Conservation (phyloP, 768 basidiomycete genomes). For the Cubamyces lactineus region DNA sequence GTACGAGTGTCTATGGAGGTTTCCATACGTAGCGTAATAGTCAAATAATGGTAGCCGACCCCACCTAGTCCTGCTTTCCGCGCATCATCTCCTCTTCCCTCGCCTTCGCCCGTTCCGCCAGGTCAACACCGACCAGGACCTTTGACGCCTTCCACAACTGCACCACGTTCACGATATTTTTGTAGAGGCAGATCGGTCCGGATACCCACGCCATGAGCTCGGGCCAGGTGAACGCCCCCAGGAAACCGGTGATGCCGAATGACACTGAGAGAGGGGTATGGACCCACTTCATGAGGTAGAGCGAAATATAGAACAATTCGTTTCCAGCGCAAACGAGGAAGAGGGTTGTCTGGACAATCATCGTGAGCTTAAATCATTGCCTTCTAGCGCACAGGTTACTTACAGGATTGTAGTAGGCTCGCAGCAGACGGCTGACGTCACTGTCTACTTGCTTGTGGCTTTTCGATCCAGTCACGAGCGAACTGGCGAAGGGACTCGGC, state of each 20-base stretch:
- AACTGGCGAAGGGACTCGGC: conserved; percentile 51
- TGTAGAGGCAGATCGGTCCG: conserved; percentile 70
- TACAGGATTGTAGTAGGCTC: conserved; percentile 92
- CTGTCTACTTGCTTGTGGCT: conserved; percentile 93
- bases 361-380: not conserved
- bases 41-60: not conserved
- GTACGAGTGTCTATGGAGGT: conserved; percentile 21
- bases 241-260: conserved; percentile 31
- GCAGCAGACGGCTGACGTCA: conserved; percentile 90
- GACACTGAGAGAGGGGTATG: conserved; percentile 64
- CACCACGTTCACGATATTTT: conserved; percentile 93
- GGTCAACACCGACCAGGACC: conserved; percentile 90
- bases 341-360: conserved; percentile 63
- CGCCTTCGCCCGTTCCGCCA: conserved; percentile 79
- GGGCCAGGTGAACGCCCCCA: conserved; percentile 68
- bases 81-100: conserved; percentile 43
- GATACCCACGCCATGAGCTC: conserved; percentile 66
- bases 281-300: conserved; percentile 92
- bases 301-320: conserved; percentile 92
- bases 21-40: conserved; percentile 17
- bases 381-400: conserved; percentile 36
- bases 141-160: conserved; percentile 99
- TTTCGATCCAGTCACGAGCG: conserved; percentile 89
- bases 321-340: conserved; percentile 95
- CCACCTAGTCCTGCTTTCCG: conserved; percentile 24